Evolutionary conservation across 306 rosid species (phyloP), one percentile per base, ranked within the genome.

Genomic region (Trifolium dubium): DNA sequence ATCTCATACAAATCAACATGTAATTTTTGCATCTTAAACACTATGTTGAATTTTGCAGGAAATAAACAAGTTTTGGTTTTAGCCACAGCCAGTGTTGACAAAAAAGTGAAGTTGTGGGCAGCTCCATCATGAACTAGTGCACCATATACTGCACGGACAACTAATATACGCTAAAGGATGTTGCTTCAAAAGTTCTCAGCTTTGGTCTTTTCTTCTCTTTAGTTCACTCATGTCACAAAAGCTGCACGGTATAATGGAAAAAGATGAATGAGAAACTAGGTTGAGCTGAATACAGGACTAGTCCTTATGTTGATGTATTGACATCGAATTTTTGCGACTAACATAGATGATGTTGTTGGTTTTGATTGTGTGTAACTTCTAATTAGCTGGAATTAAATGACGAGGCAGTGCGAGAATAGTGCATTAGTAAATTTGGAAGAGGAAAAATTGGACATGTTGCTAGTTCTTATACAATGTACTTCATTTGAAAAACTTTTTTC

Each of bases 101-200:
- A 95, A 90, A 95, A 95, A 82, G 99, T 92, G 49, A 95, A 95
- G 82, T 82, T 95, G 63, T 95, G 99, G 99, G 91, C 92, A 29
- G 83, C 93, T 53, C 98, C 99, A 15, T 72, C 92, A 0, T 87
- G 63, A 75, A 68, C 81, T 58, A 60, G 58, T 68, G 23, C 23
- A 23, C 23, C 23, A 64, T 72, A 19, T 47, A 5, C 29, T 40
- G 14, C 10, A n/a, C 58, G 71, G 77, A 69, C 75, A 37, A 23
- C 68, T 44, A 47, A 59, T 51, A 15, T 41, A 44, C 14, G 32
- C 35, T 30, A 64, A 37, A 70, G 69, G 14, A 61, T 71, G 71
- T 71, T 29, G 44, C 75, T 68, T 79, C 60, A 67, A 17, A 47
- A 69, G 74, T 76, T 73, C 49, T 17, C 60, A 46, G 72, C 73